phyloP scores from a whole-genome alignment of 2,329 filamentous ascomycete species.

The Mycosphaerelloides madeirae region DNA sequence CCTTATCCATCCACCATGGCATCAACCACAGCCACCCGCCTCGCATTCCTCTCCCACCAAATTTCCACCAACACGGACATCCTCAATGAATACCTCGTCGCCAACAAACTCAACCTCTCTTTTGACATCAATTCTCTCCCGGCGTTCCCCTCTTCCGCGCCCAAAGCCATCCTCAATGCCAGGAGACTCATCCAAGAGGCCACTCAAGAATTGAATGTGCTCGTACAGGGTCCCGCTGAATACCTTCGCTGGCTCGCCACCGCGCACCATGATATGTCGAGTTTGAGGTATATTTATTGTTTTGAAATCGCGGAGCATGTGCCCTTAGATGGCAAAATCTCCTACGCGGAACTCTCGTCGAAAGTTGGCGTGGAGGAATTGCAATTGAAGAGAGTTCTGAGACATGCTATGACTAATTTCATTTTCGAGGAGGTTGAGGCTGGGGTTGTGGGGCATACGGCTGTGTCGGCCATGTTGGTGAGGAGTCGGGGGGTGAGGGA shows the following conservation, averaged over 20 bases:
- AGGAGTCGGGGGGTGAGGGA: slow-evolving; percentile 3
- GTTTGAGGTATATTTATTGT: slow-evolving; percentile 9
- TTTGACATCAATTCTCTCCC: slow-evolving; percentile 1
- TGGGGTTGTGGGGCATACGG: slow-evolving; percentile 11
- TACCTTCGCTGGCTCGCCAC: slow-evolving; percentile 8
- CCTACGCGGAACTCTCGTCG: slow-evolving; percentile 4
- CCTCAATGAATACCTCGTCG: too few species aligned
- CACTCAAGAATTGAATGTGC: slow-evolving; percentile 6
- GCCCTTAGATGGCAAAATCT: slow-evolving; percentile 5
- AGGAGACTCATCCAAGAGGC: slow-evolving; percentile 8
- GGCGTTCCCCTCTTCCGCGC: slow-evolving; percentile 7
- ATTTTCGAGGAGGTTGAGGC: slow-evolving; percentile 9
- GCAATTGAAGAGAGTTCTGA: slow-evolving; percentile 7
- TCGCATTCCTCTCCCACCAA: too few species aligned
- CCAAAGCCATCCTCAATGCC: slow-evolving; percentile 4
- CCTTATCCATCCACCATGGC: too few species aligned
- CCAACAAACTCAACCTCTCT: too few species aligned
- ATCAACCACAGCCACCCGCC: too few species aligned
- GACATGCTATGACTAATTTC: slow-evolving; percentile 12
- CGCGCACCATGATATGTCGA: slow-evolving; percentile 8
- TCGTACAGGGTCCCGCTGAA: slow-evolving; percentile 9
- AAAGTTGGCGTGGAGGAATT: slow-evolving; percentile 6
- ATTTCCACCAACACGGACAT: too few species aligned
- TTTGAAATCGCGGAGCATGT: slow-evolving; percentile 6
- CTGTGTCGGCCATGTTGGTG: slow-evolving; percentile 6